Evolutionary conservation across 371 early-diverging fungal species (phyloP), one percentile per base, ranked within the genome.

Genomic region (Mortierella sp.): DNA sequence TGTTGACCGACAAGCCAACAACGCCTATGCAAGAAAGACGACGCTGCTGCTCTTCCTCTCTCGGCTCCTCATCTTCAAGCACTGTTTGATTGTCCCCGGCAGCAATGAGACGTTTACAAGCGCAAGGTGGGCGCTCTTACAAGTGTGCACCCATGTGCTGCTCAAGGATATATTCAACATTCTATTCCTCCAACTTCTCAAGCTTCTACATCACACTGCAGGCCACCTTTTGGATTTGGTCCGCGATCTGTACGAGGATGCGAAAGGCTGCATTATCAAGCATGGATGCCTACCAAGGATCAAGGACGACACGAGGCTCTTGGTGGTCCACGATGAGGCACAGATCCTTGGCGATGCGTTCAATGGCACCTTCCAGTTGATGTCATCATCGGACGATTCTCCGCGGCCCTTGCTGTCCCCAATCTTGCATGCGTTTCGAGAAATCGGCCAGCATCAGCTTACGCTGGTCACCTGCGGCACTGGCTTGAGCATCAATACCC

Each of bases 401-500:
- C 72, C 73, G 34, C 64, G 64, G 7, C 72, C 69, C 6, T 58
- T 69, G 43, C 65, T 75, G 0, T 53, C 55, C 3, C 76, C 76
- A 22, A 76, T 76, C 10, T 34, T 76, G 7, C 77, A 68, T 50
- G 77, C 66, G 2, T 72, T 77, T 63, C 77, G 77, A 72, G 63
- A 68, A 31, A 53, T 77, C 29, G 77, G 76, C 24, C 39, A 68
- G 3, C 26, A 71, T 47, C 68, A 72, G 55, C 66, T 77, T 11
- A 77, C n/a, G n/a, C n/a, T n/a, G n/a, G n/a, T n/a, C n/a, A n/a
- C n/a, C n/a, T n/a, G n/a, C n/a, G n/a, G n/a, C n/a, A n/a, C n/a
- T n/a, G n/a, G n/a, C n/a, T n/a, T n/a, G n/a, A n/a, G n/a, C 34
- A 77, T 77, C 26, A 69, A 67, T 53, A 77, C 73, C 44, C 77